Evolutionary conservation across 805 yeast species (phyloP).

Genomic region (Danielia oregonensis): DNA sequence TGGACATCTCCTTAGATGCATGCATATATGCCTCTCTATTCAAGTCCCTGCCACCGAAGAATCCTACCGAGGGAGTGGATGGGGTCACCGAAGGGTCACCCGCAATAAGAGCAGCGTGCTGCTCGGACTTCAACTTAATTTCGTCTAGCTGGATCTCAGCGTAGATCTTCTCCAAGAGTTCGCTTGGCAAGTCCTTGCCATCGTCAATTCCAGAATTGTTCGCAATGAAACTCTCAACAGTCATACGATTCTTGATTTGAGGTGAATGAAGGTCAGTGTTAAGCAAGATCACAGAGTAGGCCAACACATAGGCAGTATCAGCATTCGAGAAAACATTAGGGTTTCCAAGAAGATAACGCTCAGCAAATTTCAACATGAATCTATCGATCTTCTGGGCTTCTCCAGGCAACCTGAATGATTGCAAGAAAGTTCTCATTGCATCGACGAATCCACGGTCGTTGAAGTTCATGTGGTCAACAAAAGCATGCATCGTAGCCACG

Average conservation of each 20-base stretch:
- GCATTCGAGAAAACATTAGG: slow-evolving; percentile 88
- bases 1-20: slow-evolving; percentile 88
- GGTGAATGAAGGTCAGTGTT: slow-evolving; percentile 93
- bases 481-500: slow-evolving; percentile 85
- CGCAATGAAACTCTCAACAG: slow-evolving; percentile 76
- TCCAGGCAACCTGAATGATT: slow-evolving; percentile 91
- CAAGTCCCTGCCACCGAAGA: slow-evolving; percentile 67
- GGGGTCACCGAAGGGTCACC: slow-evolving; percentile 44
- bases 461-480: slow-evolving; percentile 86
- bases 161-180: slow-evolving; percentile 64
- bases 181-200: slow-evolving; percentile 76
- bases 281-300: slow-evolving; percentile 87
- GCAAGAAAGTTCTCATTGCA: slow-evolving; percentile 80
- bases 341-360: slow-evolving; percentile 82
- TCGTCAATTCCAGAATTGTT: slow-evolving; percentile 93
- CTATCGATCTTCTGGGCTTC: slow-evolving; percentile 98
- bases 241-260: slow-evolving; percentile 84
- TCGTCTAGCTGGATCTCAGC: slow-evolving; percentile 80
- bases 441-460: slow-evolving; percentile 66
- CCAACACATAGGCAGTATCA: slow-evolving; percentile 87
- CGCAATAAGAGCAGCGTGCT: slow-evolving; percentile 81
- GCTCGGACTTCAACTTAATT: slow-evolving; percentile 89
- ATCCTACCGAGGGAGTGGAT: slow-evolving; percentile 33
- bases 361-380: slow-evolving; percentile 95
- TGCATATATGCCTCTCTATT: slow-evolving; percentile 82